Evolutionary conservation across 768 basidiomycete species (phyloP).

Genomic region (Gymnopilus dilepis): DNA sequence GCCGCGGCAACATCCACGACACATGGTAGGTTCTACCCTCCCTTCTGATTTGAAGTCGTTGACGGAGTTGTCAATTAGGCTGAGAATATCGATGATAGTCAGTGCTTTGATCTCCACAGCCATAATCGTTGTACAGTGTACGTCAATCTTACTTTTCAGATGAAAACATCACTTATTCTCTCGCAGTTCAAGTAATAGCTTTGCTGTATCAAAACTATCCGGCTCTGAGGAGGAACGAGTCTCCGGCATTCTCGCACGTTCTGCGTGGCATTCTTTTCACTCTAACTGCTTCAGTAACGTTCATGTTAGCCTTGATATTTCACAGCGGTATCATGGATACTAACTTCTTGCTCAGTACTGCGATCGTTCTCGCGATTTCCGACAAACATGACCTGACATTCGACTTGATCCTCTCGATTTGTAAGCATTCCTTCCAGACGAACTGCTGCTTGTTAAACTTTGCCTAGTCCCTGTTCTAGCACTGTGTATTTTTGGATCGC

Average conservation of each 20-base stretch:
- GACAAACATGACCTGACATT: slow-evolving; percentile 20
- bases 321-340: not conserved
- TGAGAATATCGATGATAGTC: slow-evolving; percentile 23
- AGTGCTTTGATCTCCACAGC: slow-evolving; percentile 21
- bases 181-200: slow-evolving; percentile 22
- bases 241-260: slow-evolving; percentile 20
- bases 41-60: not conserved
- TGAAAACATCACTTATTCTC: not conserved
- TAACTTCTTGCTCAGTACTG: slow-evolving; percentile 12
- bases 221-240: slow-evolving; percentile 12
- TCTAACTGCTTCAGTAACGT: slow-evolving; percentile 22
- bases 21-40: slow-evolving; percentile 20
- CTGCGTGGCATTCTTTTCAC: slow-evolving; percentile 27
- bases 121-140: slow-evolving; percentile 29
- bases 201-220: slow-evolving; percentile 21
- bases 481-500: slow-evolving; percentile 30
- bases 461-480: slow-evolving; percentile 24
- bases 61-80: slow-evolving; percentile 12
- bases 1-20: slow-evolving; percentile 4
- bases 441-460: not conserved
- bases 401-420: slow-evolving; percentile 27
- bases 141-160: not conserved
- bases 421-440: slow-evolving; percentile 14
- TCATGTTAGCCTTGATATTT: slow-evolving; percentile 19
- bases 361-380: slow-evolving; percentile 24